Percentiles rank a stretch among this genome's conserved stretches.
Evolutionary conservation across 208 protist genomes (phyloP).

Genomic region (Trypanosoma scelopori): DNA sequence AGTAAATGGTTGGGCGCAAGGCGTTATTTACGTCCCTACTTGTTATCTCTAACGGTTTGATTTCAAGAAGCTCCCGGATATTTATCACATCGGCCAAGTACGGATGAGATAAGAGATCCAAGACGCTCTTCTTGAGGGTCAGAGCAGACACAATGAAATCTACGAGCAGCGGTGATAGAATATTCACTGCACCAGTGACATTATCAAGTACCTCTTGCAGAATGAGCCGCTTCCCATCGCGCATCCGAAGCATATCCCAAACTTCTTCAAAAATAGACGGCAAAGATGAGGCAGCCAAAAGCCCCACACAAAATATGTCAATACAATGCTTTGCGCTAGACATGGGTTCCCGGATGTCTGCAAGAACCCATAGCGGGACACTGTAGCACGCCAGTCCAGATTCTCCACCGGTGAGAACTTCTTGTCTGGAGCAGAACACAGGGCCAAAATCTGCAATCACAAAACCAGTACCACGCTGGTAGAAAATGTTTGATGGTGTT

Average conservation of each 20-base stretch:
- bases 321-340: conserved; percentile 31
- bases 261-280: conserved; percentile 45
- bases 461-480: conserved; percentile 39
- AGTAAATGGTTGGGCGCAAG: conserved; percentile 37
- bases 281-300: conserved; percentile 62
- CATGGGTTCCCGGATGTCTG: conserved; percentile 11
- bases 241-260: conserved; percentile 34
- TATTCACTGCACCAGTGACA: conserved; percentile 20
- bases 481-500: conserved; percentile 77
- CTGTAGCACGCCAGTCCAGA: conserved; percentile 39
- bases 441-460: conserved; percentile 74
- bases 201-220: conserved; percentile 32
- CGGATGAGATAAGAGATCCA: conserved; percentile 47
- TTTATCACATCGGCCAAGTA: conserved; percentile 38
- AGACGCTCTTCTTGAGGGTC: conserved; percentile 27
- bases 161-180: conserved; percentile 35
- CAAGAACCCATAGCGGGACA: conserved; percentile 52
- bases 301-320: conserved; percentile 74
- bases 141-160: conserved; percentile 61
- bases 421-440: conserved; percentile 57
- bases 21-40: conserved; percentile 40
- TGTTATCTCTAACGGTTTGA: conserved; percentile 38
- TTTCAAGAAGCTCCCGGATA: conserved; percentile 7
- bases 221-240: conserved; percentile 15
- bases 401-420: conserved; percentile 35